Evolutionary conservation across 1,139 yeast species (phyloP).

Genomic region (Lodderomyces jiufengensis): DNA sequence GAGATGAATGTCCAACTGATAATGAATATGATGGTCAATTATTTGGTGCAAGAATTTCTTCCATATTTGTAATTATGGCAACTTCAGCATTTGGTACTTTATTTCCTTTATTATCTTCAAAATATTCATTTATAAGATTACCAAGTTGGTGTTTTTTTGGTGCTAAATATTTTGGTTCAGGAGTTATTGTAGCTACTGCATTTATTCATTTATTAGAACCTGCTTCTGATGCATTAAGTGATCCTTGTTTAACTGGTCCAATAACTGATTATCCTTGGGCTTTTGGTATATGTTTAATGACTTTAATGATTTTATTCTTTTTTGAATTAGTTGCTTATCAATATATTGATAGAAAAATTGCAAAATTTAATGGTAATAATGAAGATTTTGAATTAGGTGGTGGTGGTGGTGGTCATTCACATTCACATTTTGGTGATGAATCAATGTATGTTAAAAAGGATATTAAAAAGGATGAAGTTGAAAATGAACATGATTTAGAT

Average conservation of each 20-base stretch:
- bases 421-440: conserved; percentile 51
- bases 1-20: conserved; percentile 33
- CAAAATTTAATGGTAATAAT: conserved; percentile 13
- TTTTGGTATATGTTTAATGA: conserved; percentile 37
- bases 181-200: conserved; percentile 88
- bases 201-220: conserved; percentile 82
- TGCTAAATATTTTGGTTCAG: conserved; percentile 86
- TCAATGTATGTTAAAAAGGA: conserved; percentile 26
- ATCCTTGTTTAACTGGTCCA: conserved; percentile 35
- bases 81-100: conserved; percentile 58
- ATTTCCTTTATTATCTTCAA: conserved; percentile 58
- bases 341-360: conserved; percentile 39
- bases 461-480: conserved; percentile 17
- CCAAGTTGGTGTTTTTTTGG: conserved; percentile 64
- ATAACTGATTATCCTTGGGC: conserved; percentile 41
- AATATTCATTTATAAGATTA: conserved; percentile 48
- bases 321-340: conserved; percentile 55
- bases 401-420: conserved; percentile 35
- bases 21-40: conserved; percentile 36
- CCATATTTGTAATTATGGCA: conserved; percentile 63
- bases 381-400: conserved; percentile 1
- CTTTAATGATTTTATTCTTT: conserved; percentile 44
- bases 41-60: conserved; percentile 67
- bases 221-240: conserved; percentile 49
- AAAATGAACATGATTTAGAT: conserved; percentile 15